Evolutionary conservation across 495 filamentous ascomycete species (phyloP).

Genomic region (Aspergillus coremiiformis): DNA sequence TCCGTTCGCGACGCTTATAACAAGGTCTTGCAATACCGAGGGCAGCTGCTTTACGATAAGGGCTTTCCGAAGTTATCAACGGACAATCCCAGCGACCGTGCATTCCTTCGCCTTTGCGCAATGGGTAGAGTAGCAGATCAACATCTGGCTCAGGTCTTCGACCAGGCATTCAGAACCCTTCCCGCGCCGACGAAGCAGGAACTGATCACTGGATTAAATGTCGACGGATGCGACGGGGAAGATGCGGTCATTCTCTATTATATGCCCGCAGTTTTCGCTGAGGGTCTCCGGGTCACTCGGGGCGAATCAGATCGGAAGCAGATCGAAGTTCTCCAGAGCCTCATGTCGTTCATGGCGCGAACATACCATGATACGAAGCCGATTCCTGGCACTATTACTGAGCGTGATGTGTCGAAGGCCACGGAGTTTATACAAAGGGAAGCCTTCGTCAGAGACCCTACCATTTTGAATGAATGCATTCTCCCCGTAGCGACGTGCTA

Average conservation of each 20-base stretch:
- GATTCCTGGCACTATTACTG: slow-evolving; percentile 5
- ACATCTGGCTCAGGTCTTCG: slow-evolving; percentile 9
- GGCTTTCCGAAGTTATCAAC: slow-evolving; percentile 6
- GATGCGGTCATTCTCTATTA: slow-evolving; percentile 20
- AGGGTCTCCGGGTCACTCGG: not conserved
- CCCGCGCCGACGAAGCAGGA: not conserved
- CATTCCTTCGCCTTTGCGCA: slow-evolving; percentile 17
- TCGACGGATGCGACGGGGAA: slow-evolving; percentile 18
- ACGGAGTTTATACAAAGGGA: slow-evolving; percentile 8
- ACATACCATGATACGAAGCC: slow-evolving; percentile 5
- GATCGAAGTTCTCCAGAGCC: slow-evolving; percentile 2
- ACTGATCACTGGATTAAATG: slow-evolving; percentile 18
- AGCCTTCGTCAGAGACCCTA: slow-evolving; percentile 9
- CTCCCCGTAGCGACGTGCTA: not conserved
- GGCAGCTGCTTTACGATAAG: not conserved
- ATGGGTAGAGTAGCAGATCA: slow-evolving; percentile 18
- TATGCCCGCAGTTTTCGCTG: slow-evolving; percentile 15
- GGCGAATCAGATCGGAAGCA: not conserved
- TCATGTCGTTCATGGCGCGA: slow-evolving; percentile 18
- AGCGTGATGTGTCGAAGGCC: slow-evolving; percentile 15
- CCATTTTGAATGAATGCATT: slow-evolving; percentile 8
- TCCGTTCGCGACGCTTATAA: not conserved
- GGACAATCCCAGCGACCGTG: slow-evolving; percentile 5
- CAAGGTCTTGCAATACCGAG: slow-evolving; percentile 9
- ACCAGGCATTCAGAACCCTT: slow-evolving; percentile 11